Evolutionary conservation across 495 filamentous ascomycete species (phyloP).

Genomic region (Hypoxylon fuscum): DNA sequence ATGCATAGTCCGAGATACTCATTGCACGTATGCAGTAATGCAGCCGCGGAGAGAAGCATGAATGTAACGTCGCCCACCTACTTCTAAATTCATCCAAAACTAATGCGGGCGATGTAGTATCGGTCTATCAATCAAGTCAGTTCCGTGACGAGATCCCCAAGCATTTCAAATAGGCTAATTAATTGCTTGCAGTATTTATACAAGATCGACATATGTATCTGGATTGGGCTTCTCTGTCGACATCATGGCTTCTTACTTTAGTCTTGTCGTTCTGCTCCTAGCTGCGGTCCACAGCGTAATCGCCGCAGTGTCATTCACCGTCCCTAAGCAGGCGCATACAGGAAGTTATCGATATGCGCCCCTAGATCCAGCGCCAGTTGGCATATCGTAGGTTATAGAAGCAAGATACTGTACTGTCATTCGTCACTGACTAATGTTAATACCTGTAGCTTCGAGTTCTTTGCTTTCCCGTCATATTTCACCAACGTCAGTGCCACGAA

Average conservation of each 20-base stretch:
- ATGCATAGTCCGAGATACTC: not conserved
- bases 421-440: conserved; percentile 15
- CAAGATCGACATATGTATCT: conserved; percentile 16
- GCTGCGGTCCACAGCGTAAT: conserved; percentile 20
- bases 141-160: not conserved
- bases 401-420: not conserved
- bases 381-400: conserved; percentile 57
- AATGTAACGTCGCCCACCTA: conserved; percentile 19
- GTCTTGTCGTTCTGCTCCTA: conserved; percentile 12
- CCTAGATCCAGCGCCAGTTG: conserved; percentile 60
- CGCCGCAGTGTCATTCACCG: conserved; percentile 44
- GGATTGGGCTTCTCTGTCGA: conserved; percentile 3
- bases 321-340: conserved; percentile 44
- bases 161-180: conserved; percentile 25
- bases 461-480: conserved; percentile 67
- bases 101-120: conserved; percentile 11
- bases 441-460: conserved; percentile 61
- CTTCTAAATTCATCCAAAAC: conserved; percentile 15
- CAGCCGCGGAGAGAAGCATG: conserved; percentile 9
- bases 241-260: conserved; percentile 22
- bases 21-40: conserved; percentile 2
- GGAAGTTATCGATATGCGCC: conserved; percentile 46
- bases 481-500: conserved; percentile 62
- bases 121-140: not conserved
- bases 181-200: not conserved